phyloP scores from a whole-genome alignment of 768 basidiomycete species.

The Kwoniella dendrophila region DNA sequence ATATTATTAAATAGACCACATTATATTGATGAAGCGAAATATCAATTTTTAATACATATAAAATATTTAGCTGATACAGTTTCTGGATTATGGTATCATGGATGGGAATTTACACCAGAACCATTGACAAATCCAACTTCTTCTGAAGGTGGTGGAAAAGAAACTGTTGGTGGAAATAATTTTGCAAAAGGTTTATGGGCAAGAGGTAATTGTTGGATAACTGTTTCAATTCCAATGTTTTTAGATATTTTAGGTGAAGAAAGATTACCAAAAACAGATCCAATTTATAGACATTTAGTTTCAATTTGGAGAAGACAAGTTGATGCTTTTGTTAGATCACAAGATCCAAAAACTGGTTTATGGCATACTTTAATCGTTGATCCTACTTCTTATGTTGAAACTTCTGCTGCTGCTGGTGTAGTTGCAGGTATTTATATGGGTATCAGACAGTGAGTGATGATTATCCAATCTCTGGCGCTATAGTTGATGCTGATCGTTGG shows the following conservation, averaged over 20 bases:
- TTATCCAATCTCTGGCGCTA: not conserved
- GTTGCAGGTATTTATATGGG: constrained; percentile 45
- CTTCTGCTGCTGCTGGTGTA: constrained; percentile 48
- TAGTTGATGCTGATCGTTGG: not conserved
- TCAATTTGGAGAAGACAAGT: constrained; percentile 60
- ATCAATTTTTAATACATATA: constrained; percentile 61
- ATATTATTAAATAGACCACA: constrained; percentile 61
- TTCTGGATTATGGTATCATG: constrained; percentile 54
- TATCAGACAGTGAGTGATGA: constrained; percentile 29
- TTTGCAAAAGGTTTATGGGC: constrained; percentile 61
- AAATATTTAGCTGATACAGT: constrained; percentile 45
- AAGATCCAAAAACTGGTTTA: constrained; percentile 60
- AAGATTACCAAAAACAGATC: constrained; percentile 58
- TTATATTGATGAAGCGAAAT: constrained; percentile 64
- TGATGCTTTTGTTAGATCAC: constrained; percentile 60
- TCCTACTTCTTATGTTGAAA: constrained; percentile 62
- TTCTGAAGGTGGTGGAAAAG: constrained; percentile 10
- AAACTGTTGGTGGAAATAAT: constrained; percentile 40
- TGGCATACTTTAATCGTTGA: constrained; percentile 65
- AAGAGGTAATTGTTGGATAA: constrained; percentile 63
- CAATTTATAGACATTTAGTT: constrained; percentile 59
- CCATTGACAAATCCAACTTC: too few species aligned
- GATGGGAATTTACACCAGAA: constrained; percentile 45
- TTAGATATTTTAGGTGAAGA: constrained; percentile 56
- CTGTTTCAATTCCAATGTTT: constrained; percentile 40